phyloP scores from a whole-genome alignment of 2,329 filamentous ascomycete genomes.

The Venturia effusa region DNA sequence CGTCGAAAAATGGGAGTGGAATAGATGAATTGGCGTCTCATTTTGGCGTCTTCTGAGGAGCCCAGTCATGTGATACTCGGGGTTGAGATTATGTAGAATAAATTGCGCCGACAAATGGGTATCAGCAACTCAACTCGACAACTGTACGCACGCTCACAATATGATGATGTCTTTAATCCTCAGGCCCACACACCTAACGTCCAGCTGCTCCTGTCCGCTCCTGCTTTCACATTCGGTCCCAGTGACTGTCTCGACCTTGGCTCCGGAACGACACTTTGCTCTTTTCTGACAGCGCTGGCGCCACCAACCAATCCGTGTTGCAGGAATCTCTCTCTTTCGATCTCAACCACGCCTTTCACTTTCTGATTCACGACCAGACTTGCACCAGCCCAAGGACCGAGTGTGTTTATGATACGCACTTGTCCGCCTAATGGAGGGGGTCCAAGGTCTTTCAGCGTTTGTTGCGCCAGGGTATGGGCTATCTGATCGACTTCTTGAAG shows the following conservation, averaged over 20 bases:
- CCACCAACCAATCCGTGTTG: conserved; percentile 7
- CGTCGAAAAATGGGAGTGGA: too few species aligned
- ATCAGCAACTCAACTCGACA: neutral
- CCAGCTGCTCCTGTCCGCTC: neutral
- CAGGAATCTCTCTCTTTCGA: conserved; percentile 62
- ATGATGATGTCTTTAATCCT: neutral
- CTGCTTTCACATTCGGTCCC: neutral
- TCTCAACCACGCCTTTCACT: conserved; percentile 54
- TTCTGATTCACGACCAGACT: conserved; percentile 60
- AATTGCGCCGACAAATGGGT: neutral
- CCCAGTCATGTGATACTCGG: neutral
- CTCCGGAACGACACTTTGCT: conserved; percentile 3
- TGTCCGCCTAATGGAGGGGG: conserved; percentile 41
- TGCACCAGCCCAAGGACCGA: conserved; percentile 66
- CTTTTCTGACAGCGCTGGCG: neutral
- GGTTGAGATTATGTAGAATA: neutral
- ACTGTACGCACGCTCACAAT: neutral
- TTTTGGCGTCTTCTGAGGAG: too few species aligned
- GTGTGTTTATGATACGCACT: conserved; percentile 54
- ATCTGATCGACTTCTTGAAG: conserved; percentile 45
- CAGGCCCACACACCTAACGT: neutral
- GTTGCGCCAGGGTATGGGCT: conserved; percentile 44
- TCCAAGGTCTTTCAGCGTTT: conserved; percentile 16
- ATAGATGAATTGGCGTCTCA: too few species aligned
- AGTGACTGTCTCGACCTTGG: neutral